These are phyloP conservation scores for Ascochyta viciae-villosae DNA, from an alignment of 2,329 filamentous ascomycete genomes.

Conservation along the genomic window DNA sequence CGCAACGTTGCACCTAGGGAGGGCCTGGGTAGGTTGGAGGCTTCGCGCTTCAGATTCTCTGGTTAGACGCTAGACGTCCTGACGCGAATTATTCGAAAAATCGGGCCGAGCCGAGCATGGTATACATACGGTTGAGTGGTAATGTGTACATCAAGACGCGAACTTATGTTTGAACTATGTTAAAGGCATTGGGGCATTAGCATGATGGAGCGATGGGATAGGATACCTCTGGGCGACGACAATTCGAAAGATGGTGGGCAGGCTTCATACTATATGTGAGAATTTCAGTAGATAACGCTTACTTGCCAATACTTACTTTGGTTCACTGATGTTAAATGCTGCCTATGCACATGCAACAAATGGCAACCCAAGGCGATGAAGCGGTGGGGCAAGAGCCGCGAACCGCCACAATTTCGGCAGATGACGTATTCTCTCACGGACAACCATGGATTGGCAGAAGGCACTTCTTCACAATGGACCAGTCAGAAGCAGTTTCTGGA, in stretches of 20 bases:
- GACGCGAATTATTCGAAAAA: background rate
- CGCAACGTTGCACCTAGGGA: constrained; percentile 95
- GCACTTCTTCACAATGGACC: background rate
- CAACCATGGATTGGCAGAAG: constrained; percentile 5
- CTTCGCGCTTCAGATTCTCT: constrained; percentile 81
- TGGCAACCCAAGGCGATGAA: background rate
- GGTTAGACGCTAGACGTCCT: constrained; percentile 34
- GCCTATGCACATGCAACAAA: background rate
- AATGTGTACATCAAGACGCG: constrained; percentile 9
- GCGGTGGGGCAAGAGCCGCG: constrained; percentile 6
- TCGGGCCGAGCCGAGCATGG: background rate
- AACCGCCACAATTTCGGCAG: constrained; percentile 5
- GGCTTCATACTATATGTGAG: constrained; percentile 1
- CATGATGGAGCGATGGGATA: constrained; percentile 19
- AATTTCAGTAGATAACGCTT: constrained; percentile 7
- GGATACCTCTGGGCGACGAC: constrained; percentile 18
- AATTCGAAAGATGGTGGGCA: constrained; percentile 6
- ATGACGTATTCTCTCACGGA: constrained; percentile 14
- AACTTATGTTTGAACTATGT: constrained; percentile 6
- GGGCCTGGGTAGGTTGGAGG: constrained; percentile 85
- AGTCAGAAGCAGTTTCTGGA: background rate
- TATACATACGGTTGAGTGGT: constrained; percentile 4
- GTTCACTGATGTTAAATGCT: background rate
- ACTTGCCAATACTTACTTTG: constrained; percentile 4
- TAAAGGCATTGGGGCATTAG: constrained; percentile 18